These are phyloP conservation scores for Friedmanniomyces endolithicus DNA, from an alignment of 495 filamentous ascomycete species.

Conservation along the genomic window DNA sequence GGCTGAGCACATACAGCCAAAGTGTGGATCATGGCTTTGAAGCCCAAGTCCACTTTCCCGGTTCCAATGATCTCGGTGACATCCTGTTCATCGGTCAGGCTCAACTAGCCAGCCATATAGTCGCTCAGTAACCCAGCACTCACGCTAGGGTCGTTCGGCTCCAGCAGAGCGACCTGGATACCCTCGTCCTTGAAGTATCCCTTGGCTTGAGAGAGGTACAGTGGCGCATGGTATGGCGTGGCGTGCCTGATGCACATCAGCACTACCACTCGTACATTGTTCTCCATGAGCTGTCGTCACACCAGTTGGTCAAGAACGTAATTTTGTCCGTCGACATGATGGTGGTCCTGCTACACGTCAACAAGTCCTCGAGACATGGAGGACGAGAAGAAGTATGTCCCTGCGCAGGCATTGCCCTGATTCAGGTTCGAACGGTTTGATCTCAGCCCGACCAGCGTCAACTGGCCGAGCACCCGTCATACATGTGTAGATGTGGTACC, in stretches of 20 bases:
- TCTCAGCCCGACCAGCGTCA: conserved; percentile 36
- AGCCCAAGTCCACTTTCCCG: conserved; percentile 58
- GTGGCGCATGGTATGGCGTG: conserved; percentile 59
- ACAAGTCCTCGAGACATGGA: conserved; percentile 18
- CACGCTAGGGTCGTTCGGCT: conserved; percentile 55
- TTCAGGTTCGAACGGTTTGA: conserved; percentile 65
- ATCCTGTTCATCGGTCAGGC: conserved; percentile 29
- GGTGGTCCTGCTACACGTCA: conserved; percentile 30
- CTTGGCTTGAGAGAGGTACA: conserved; percentile 57
- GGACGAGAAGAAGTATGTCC: conserved; percentile 55
- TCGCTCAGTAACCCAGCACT: conserved; percentile 1
- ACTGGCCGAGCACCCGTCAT: conserved; percentile 2
- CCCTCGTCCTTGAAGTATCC: conserved; percentile 33
- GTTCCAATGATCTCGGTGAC: conserved; percentile 63
- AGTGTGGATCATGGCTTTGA: conserved; percentile 68
- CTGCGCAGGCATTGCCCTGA: conserved; percentile 78
- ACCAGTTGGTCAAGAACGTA: conserved; percentile 64
- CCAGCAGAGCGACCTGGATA: conserved; percentile 56
- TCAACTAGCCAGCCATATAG: neutral
- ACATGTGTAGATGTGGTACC: neutral
- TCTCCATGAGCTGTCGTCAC: conserved; percentile 7
- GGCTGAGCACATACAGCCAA: conserved; percentile 34
- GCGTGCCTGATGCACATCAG: conserved; percentile 42
- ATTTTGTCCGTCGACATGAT: conserved; percentile 65
- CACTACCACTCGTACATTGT: conserved; percentile 8